Evolutionary conservation across 768 basidiomycete genomes (phyloP).

Genomic region (Paxillus involutus): DNA sequence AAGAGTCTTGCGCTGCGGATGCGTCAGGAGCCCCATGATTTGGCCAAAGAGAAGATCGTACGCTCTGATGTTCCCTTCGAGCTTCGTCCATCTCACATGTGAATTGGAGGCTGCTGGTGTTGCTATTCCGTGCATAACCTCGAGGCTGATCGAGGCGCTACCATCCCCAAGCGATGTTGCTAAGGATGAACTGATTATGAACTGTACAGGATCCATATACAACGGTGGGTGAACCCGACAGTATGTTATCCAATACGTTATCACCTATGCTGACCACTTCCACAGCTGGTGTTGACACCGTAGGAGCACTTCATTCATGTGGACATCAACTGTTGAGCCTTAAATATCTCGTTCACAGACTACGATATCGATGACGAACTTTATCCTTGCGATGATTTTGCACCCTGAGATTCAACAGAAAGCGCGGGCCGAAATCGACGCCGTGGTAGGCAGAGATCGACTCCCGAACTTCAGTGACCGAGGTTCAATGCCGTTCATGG

Average conservation of each 20-base stretch:
- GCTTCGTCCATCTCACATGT: neutral
- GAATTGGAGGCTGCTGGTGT: slow-evolving; percentile 27
- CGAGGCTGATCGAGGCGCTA: slow-evolving; percentile 1
- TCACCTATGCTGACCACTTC: neutral
- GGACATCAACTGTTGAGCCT: too few relatives aligned
- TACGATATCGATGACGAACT: slow-evolving; percentile 1
- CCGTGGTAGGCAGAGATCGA: neutral
- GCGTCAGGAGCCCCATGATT: neutral
- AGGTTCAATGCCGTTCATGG: slow-evolving; percentile 1
- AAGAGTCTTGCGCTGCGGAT: slow-evolving; percentile 21
- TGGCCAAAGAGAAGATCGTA: neutral
- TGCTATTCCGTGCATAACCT: slow-evolving; percentile 38
- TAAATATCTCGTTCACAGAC: slow-evolving; percentile 1
- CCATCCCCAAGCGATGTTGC: neutral
- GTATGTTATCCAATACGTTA: neutral
- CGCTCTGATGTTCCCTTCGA: neutral
- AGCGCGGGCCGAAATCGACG: neutral
- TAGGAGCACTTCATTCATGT: neutral
- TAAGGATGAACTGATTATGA: slow-evolving; percentile 1
- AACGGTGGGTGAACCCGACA: neutral
- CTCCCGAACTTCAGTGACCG: slow-evolving; percentile 7
- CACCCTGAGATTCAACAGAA: slow-evolving; percentile 6
- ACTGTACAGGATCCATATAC: slow-evolving; percentile 1
- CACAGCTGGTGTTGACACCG: slow-evolving; percentile 4
- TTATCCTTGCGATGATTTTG: slow-evolving; percentile 15